phyloP scores from a whole-genome alignment of 805 yeast species.

The Saccharomyces jurei region DNA sequence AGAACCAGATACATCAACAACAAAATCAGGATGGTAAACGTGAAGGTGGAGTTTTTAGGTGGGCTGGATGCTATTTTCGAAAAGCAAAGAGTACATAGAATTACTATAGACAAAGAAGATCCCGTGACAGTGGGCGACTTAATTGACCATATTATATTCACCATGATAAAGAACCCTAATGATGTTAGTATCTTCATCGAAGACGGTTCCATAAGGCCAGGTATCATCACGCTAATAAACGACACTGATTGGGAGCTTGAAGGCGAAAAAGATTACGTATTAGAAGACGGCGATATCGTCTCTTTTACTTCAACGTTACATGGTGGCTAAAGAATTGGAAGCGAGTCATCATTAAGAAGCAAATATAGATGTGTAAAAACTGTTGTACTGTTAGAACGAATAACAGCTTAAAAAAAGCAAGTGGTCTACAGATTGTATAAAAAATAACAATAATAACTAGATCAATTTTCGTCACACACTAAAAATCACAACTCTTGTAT shows the following conservation, averaged over 20 bases:
- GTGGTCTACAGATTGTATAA: conserved; percentile 1
- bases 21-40: conserved; percentile 25
- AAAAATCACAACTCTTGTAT: conserved; percentile 35
- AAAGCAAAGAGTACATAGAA: conserved; percentile 45
- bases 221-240: conserved; percentile 81
- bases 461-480: neutral
- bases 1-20: neutral
- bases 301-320: conserved; percentile 90
- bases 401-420: neutral
- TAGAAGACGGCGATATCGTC: conserved; percentile 68
- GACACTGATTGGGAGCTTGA: conserved; percentile 97
- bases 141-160: conserved; percentile 44
- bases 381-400: conserved; percentile 9
- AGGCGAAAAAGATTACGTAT: conserved; percentile 74
- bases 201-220: conserved; percentile 80
- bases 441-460: neutral
- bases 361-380: neutral
- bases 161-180: conserved; percentile 50
- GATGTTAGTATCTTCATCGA: conserved; percentile 72
- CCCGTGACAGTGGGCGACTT: conserved; percentile 39
- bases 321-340: conserved; percentile 56
- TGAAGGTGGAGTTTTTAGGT: conserved; percentile 48
- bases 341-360: neutral
- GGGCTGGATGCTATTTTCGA: conserved; percentile 78
- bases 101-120: conserved; percentile 39